phyloP scores from a whole-genome alignment of 805 yeast genomes.

The Saccharomyces mikatae region DNA sequence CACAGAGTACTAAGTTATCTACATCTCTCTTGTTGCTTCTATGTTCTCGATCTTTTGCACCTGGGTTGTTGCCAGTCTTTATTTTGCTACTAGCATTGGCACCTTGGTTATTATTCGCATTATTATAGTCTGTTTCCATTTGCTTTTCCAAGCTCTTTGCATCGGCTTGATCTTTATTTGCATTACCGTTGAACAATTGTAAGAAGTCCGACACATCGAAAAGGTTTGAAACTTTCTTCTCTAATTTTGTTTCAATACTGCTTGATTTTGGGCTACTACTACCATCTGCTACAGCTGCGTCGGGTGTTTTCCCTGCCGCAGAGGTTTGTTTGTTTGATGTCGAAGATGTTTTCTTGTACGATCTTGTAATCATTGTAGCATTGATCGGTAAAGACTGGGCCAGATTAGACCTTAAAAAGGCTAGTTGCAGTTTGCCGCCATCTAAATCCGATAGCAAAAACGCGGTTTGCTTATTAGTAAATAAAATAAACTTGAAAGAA shows the following conservation, averaged over 20 bases:
- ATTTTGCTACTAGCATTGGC: background rate
- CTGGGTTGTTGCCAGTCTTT: background rate
- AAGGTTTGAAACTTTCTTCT: background rate
- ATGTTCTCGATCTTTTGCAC: constrained; percentile 12
- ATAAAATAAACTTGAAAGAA: constrained; percentile 22
- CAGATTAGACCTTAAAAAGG: constrained; percentile 31
- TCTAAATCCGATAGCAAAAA: constrained; percentile 39
- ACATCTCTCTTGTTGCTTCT: constrained; percentile 37
- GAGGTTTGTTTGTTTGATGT: background rate
- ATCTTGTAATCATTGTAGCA: constrained; percentile 44
- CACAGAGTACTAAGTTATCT: constrained; percentile 63
- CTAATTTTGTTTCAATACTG: background rate
- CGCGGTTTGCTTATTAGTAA: constrained; percentile 37
- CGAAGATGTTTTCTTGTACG: constrained; percentile 26
- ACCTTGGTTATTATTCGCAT: constrained; percentile 36
- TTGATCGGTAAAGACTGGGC: constrained; percentile 35
- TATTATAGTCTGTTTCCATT: constrained; percentile 44
- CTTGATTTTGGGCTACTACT: background rate
- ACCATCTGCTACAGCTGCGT: background rate
- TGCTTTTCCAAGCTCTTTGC: constrained; percentile 35
- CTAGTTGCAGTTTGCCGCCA: constrained; percentile 34
- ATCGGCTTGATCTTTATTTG: constrained; percentile 9
- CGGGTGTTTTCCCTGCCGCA: background rate
- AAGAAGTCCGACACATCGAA: constrained; percentile 8
- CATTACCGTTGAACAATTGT: constrained; percentile 2